Conservation (phyloP, 345 rosid genomes). For the Brassica rapa region DNA sequence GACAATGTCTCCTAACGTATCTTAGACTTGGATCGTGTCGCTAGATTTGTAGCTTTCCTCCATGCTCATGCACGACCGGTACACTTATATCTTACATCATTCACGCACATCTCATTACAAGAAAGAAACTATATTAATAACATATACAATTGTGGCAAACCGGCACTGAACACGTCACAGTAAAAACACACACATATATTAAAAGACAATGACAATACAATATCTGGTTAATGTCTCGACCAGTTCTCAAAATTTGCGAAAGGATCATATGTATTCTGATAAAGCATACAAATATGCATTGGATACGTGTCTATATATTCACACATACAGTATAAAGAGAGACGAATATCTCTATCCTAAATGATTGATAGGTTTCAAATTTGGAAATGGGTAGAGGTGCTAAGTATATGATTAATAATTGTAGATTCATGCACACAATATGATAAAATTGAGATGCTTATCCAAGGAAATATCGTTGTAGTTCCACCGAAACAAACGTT, state of each 20-base stretch:
- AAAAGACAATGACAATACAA: slow-evolving; percentile 14
- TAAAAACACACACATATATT: neutral
- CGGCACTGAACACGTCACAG: slow-evolving; percentile 16
- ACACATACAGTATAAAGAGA: slow-evolving; percentile 1
- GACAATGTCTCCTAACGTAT: slow-evolving; percentile 37
- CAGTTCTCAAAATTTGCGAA: neutral
- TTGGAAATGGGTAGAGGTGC: slow-evolving; percentile 23
- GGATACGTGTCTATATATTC: neutral
- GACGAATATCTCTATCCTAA: slow-evolving; percentile 7
- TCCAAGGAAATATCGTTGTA: slow-evolving; percentile 20
- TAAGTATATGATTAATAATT: slow-evolving; percentile 12
- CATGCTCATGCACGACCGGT: slow-evolving; percentile 40
- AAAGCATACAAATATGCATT: slow-evolving; percentile 5
- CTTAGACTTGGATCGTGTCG: slow-evolving; percentile 41
- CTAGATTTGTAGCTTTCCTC: slow-evolving; percentile 39
- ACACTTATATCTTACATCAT: slow-evolving; percentile 9
- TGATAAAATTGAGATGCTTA: neutral
- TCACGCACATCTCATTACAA: slow-evolving; percentile 17
- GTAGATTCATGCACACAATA: slow-evolving; percentile 29
- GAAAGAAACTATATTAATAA: neutral
- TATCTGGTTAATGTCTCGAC: neutral
- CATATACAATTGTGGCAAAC: neutral
- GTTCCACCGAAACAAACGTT: slow-evolving; percentile 18
- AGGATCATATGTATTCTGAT: neutral
- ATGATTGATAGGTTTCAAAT: neutral